Evolutionary conservation across 106 monocot species (phyloP).

Genomic region (Phalaenopsis aphrodite): DNA sequence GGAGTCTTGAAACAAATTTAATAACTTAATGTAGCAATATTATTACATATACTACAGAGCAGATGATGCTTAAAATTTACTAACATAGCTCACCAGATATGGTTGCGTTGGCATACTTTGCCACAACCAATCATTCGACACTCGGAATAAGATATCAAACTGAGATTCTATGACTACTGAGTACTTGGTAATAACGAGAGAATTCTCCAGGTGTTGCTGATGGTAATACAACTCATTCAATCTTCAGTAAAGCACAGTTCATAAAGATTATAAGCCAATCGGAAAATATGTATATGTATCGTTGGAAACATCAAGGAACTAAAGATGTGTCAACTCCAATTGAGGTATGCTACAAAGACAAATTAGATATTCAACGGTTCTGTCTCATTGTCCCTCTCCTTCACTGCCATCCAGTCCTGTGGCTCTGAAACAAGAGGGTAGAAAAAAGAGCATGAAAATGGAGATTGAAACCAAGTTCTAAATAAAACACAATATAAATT

Average conservation of each 20-base stretch:
- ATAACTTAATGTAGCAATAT: background rate
- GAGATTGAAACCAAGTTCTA: background rate
- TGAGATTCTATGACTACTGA: background rate
- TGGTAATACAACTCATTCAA: background rate
- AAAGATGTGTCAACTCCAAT: background rate
- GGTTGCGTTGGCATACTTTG: too few relatives aligned
- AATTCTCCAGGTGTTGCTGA: background rate
- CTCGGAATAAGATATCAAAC: background rate
- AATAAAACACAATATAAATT: too few relatives aligned
- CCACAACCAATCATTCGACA: background rate
- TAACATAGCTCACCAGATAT: too few relatives aligned
- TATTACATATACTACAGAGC: background rate
- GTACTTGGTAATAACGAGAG: background rate
- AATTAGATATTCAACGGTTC: constrained; percentile 41
- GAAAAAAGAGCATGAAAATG: background rate
- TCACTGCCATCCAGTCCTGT: constrained; percentile 60
- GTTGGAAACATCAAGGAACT: background rate
- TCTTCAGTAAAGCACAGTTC: background rate
- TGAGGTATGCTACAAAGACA: background rate
- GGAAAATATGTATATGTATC: background rate
- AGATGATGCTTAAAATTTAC: background rate
- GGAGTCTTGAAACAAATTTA: background rate
- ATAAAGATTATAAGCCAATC: background rate
- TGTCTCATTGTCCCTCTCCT: constrained; percentile 50
- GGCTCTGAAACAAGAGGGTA: constrained; percentile 30